Evolutionary conservation across 163 green algal genomes (phyloP), one percentile per base, ranked within the genome.

Genomic region (Coccomyxa subellipsoidea): DNA sequence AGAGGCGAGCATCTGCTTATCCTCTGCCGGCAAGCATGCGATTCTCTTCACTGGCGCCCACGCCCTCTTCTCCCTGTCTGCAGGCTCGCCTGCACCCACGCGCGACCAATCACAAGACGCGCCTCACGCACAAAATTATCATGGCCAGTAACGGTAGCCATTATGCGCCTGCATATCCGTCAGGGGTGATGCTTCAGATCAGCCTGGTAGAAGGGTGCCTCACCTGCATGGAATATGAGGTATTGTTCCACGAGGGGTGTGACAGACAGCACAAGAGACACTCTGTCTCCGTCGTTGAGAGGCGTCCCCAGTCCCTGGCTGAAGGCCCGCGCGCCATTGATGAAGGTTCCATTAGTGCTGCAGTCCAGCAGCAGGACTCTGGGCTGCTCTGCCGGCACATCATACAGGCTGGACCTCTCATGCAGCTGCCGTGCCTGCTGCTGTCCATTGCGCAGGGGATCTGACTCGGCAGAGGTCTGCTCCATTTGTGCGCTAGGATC

Each of bases 271-370:
- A 93, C 90, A 29, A 93, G 86, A n/a, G 77, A 86, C 47, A 93
- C 80, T 31, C 85, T 81, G 82, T 91, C 88, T 7, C 87, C 88
- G 54, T 90, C 84, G 10, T 36, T 53, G 77, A 93, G 77, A 2
- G 69, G 29, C 15, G 80, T 75, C 31, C 37, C 54, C 9, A 27
- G 34, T 47, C 77, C 25, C 29, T 85, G 38, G 0, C 83, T 84
- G 25, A 71, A 59, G 23, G 92, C 38, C 53, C 86, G 85, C 39
- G 79, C 75, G 27, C 85, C 84, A 69, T 93, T 90, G 2, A 91
- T 7, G 37, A 90, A 93, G 4, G 89, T 93, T 31, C 90, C 90
- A 70, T 93, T 93, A 83, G 79, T 91, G 83, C 79, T 88, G 79
- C 85, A 87, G 78, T 93, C 90, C 82, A 92, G 75, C 31, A 84